Evolutionary conservation across 805 yeast species (phyloP), one percentile per base, ranked within the genome.

Genomic region (Cyberlindnera mycetangii): DNA sequence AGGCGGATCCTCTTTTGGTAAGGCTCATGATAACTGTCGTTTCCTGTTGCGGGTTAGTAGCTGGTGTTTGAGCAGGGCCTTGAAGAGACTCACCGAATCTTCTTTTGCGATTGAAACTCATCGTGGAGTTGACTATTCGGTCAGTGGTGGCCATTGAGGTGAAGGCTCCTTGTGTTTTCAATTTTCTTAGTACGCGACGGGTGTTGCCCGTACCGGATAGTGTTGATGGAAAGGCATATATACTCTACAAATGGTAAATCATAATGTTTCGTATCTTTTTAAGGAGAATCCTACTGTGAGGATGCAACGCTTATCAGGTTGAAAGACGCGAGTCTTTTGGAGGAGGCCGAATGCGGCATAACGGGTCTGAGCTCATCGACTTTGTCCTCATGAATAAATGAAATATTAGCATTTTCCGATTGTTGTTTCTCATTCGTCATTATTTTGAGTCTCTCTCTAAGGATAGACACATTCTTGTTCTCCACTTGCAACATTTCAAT

Each of bases 401-500:
- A 36, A 21, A 38, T 39, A 18, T 17, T 30, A 5, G 31, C n/a
- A 19, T 7, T n/a, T 24, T 46, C 69, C 53, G 64, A 45, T 18
- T 57, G 54, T 11, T 55, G 57, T 24, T 64, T 67, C 43, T 68
- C 68, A 10, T 53, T 45, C 44, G 53, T 60, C 47, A 68, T 47
- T 0, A 49, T 44, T 36, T 62, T 67, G 18, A 58, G 38, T 30
- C 59, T 64, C 20, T 61, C 64, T 19, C 44, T 51, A 15, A 61
- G 21, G 2, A 54, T 44, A 1, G 58, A 32, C 3, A 54, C 40
- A 31, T 53, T 58, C 28, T 58, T 54, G 15, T 47, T 51, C 38
- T 58, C 59, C 24, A 55, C 56, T 18, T 56, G 57, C 25, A 68
- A 47, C 18, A 69, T 48, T 31, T 67, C 68, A 17, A 72, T 49